Evolutionary conservation across 2,329 filamentous ascomycete genomes (phyloP).

Genomic region (Hypomyces rosellus): DNA sequence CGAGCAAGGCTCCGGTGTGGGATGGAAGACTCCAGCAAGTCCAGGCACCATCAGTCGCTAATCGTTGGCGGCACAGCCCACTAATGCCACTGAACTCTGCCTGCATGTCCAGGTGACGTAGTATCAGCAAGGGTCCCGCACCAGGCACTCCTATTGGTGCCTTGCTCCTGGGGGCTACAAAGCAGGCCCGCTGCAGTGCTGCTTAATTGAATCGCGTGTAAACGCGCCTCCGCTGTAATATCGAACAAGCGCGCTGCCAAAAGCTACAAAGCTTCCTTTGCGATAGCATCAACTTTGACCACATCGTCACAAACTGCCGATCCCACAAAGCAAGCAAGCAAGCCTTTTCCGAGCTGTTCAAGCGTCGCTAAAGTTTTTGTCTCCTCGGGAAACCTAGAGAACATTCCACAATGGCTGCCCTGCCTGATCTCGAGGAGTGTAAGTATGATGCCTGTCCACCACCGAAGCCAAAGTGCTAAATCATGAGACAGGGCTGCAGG

Average conservation of each 20-base stretch:
- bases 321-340: neutral
- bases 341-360: no score
- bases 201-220: slow-evolving; percentile 21
- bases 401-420: slow-evolving; percentile 21
- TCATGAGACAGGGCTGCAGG: slow-evolving; percentile 45
- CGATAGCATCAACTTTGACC: slow-evolving; percentile 3
- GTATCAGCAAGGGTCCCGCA: neutral
- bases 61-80: no score
- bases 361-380: neutral
- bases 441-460: slow-evolving; percentile 12
- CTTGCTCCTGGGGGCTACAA: neutral
- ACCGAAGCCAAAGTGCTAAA: neutral
- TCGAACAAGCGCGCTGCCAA: slow-evolving; percentile 3
- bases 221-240: slow-evolving; percentile 12
- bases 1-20: no score
- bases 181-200: slow-evolving; percentile 2
- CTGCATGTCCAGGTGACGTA: no score
- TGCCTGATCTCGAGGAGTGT: slow-evolving; percentile 29
- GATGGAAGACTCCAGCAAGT: no score
- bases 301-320: no score
- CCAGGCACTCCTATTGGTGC: neutral
- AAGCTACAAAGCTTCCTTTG: slow-evolving; percentile 9
- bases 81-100: no score
- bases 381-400: neutral
- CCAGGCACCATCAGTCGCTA: no score